These are phyloP conservation scores for Angomonas deanei DNA, from an alignment of 208 protist genomes.

Conservation along the genomic window DNA sequence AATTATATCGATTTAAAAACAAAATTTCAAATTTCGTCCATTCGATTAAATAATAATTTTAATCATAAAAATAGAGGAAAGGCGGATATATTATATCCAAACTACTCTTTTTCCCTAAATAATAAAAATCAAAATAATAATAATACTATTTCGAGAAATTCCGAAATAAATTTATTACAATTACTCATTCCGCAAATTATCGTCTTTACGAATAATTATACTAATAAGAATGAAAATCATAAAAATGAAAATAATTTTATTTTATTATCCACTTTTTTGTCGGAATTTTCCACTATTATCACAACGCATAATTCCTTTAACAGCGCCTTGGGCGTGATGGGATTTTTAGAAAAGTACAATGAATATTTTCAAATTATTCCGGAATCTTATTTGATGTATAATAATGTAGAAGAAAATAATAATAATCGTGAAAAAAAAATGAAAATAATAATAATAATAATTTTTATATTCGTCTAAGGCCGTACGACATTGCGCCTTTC, in stretches of 20 bases:
- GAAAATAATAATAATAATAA: not conserved
- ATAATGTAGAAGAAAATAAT: not conserved
- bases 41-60: slow-evolving; percentile 1
- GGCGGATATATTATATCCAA: not conserved
- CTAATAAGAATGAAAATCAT: not conserved
- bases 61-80: slow-evolving; percentile 1
- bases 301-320: slow-evolving; percentile 77
- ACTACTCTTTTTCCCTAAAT: not conserved
- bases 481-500: not conserved
- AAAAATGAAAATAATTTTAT: not conserved
- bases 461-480: not conserved
- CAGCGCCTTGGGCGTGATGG: slow-evolving; percentile 65
- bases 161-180: not conserved
- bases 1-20: not conserved
- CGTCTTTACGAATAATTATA: not conserved
- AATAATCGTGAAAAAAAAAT: slow-evolving; percentile 1
- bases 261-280: slow-evolving; percentile 58
- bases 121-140: not conserved
- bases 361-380: slow-evolving; percentile 80
- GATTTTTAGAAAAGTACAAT: slow-evolving; percentile 80
- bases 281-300: slow-evolving; percentile 72
- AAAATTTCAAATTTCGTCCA: not conserved
- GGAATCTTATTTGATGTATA: not conserved
- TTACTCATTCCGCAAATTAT: not conserved
- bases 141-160: not conserved